phyloP scores from a whole-genome alignment of 257 asterid species.

The Nicotiana attenuata region DNA sequence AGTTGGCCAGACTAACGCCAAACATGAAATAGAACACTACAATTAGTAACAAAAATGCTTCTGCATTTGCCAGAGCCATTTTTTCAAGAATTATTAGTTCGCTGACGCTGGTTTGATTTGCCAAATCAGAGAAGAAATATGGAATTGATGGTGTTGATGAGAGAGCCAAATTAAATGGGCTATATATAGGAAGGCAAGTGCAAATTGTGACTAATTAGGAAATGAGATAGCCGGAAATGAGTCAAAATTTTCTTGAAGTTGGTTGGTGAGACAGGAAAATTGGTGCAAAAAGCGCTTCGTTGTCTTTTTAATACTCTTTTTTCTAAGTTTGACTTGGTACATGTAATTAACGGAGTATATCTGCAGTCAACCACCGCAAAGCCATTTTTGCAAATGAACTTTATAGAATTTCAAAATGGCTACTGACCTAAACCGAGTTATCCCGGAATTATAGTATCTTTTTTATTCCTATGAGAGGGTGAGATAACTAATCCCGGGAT shows the following conservation, averaged over 20 bases:
- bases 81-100: not conserved
- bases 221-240: not conserved
- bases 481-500: no score
- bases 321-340: not conserved
- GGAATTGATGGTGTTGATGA: constrained; percentile 5
- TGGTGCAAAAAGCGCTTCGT: not conserved
- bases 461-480: no score
- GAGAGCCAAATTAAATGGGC: not conserved
- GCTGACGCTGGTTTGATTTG: not conserved
- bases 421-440: not conserved
- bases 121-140: not conserved
- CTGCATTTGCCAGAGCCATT: constrained; percentile 24
- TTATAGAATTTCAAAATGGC: not conserved
- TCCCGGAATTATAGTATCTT: no score
- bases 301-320: not conserved
- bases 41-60: constrained; percentile 11
- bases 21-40: constrained; percentile 18
- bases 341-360: not conserved
- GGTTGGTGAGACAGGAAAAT: constrained; percentile 10
- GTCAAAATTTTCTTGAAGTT: not conserved
- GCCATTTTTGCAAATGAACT: no score
- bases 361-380: not conserved
- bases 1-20: constrained; percentile 28
- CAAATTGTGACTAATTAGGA: not conserved
- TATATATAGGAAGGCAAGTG: constrained; percentile 15